Evolutionary conservation across 768 basidiomycete genomes (phyloP), one percentile per base, ranked within the genome.

Genomic region (Auricularia cornea): DNA sequence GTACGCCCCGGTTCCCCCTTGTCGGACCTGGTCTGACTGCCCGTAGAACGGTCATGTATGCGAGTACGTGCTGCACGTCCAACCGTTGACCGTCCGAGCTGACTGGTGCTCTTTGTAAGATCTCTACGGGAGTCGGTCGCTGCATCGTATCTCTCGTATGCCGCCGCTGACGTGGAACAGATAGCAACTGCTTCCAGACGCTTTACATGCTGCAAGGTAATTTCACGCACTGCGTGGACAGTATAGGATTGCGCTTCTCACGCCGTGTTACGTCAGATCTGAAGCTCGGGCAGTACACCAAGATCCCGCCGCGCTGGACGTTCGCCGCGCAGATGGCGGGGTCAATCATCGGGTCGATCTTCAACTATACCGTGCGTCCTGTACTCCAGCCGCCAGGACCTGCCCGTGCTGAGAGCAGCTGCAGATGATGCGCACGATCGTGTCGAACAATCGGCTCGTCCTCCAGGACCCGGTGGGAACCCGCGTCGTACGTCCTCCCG

Each of bases 201-300:
- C 67, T 85, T 3, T 77, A 77, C 62, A 73, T 83, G 73, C 72
- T 83, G 23, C 80, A 82, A 76, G 80, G n/a, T n/a, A n/a, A n/a
- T n/a, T n/a, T n/a, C n/a, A n/a, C n/a, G n/a, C n/a, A n/a, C n/a
- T n/a, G n/a, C n/a, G n/a, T n/a, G n/a, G n/a, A n/a, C n/a, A n/a
- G n/a, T n/a, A n/a, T n/a, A n/a, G n/a, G n/a, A n/a, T n/a, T n/a
- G n/a, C n/a, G n/a, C n/a, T n/a, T n/a, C n/a, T n/a, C n/a, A n/a
- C n/a, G n/a, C n/a, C n/a, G n/a, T n/a, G n/a, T n/a, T n/a, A n/a
- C n/a, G n/a, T n/a, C n/a, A 75, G 81, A 81, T 69, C 70, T 82
- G 32, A 83, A 84, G 68, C 73, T 83, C n/a, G 84, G 81, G 14
- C 82, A 83, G 66, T 83, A 83, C 68, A 79, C 75, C 28, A 84